A percentile compares a stretch with the other conserved stretches of the same genome.
Evolutionary conservation across 2,329 filamentous ascomycete species (phyloP).

Genomic region (Camptophora hylomeconis): DNA sequence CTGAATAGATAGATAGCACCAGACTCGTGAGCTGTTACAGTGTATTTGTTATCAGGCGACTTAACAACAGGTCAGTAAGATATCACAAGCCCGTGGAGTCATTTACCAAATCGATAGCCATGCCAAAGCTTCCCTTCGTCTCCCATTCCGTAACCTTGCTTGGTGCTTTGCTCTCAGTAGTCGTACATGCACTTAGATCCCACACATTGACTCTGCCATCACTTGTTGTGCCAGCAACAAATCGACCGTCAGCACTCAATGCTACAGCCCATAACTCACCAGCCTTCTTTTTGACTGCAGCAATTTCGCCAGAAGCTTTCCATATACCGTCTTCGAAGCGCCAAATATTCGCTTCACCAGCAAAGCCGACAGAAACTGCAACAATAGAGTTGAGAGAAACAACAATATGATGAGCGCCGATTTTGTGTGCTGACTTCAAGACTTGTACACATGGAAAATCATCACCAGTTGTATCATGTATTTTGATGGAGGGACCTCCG

Average conservation of each 20-base stretch:
- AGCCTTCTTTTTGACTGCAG: constrained; percentile 35
- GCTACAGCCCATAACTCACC: constrained; percentile 80
- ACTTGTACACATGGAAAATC: constrained; percentile 68
- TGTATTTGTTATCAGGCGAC: constrained; percentile 66
- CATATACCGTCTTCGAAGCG: constrained; percentile 41
- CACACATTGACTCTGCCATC: constrained; percentile 84
- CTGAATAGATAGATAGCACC: constrained; percentile 90
- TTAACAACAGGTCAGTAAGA: constrained; percentile 17
- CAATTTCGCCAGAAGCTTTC: constrained; percentile 37
- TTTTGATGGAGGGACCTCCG: constrained; percentile 66
- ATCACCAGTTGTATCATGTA: constrained; percentile 64
- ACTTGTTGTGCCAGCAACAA: constrained; percentile 74
- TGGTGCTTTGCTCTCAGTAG: constrained; percentile 23
- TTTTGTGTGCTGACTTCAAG: constrained; percentile 64
- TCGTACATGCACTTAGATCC: constrained; percentile 41
- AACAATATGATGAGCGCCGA: constrained; percentile 83
- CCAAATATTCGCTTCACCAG: constrained; percentile 81
- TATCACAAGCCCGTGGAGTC: constrained; percentile 9
- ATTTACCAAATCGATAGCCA: constrained; percentile 64
- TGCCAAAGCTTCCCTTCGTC: constrained; percentile 83
- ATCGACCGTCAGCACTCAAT: constrained; percentile 70
- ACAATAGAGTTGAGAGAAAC: constrained; percentile 55
- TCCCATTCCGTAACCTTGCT: constrained; percentile 57
- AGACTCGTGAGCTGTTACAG: constrained; percentile 85
- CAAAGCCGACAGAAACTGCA: constrained; percentile 78